Evolutionary conservation across 2,329 filamentous ascomycete genomes (phyloP).

Genomic region (Phyllosticta citrichinensis): DNA sequence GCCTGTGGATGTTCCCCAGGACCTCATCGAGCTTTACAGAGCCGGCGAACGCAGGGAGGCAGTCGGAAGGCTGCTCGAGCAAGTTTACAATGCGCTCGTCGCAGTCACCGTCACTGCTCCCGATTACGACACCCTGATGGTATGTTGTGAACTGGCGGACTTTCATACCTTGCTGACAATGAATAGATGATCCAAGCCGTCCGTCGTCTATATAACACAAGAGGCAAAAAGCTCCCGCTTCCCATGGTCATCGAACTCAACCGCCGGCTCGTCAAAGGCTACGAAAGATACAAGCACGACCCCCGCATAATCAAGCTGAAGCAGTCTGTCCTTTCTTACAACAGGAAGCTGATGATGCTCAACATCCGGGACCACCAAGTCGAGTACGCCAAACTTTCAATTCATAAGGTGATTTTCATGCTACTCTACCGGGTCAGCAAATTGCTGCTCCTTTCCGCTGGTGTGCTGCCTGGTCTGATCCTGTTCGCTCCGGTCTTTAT

Average conservation of each 20-base stretch:
- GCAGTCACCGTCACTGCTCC: conserved; percentile 86
- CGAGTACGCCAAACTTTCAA: conserved; percentile 76
- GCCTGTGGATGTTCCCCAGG: conserved; percentile 72
- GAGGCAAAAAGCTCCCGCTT: conserved; percentile 84
- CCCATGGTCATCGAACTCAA: conserved; percentile 93
- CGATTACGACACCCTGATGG: conserved; percentile 93
- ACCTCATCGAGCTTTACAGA: conserved; percentile 78
- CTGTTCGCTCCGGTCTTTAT: conserved; percentile 56
- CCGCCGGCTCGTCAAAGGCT: conserved; percentile 79
- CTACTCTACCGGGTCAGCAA: conserved; percentile 74
- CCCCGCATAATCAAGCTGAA: conserved; percentile 68
- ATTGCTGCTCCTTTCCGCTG: conserved; percentile 63
- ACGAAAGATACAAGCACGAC: conserved; percentile 86
- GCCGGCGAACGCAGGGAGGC: conserved; percentile 75
- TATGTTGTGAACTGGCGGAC: conserved; percentile 21
- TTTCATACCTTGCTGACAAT: conserved; percentile 21
- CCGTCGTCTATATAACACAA: conserved; percentile 84
- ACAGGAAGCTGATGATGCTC: conserved; percentile 73
- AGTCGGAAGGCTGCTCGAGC: conserved; percentile 75
- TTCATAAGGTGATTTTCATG: conserved; percentile 62
- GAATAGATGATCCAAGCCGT: conserved; percentile 76
- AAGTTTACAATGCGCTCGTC: conserved; percentile 72
- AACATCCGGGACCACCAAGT: conserved; percentile 92
- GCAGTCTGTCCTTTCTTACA: conserved; percentile 71
- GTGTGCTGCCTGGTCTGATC: conserved; percentile 74